Conservation (phyloP, 2,329 filamentous ascomycete genomes). For the Thielaviopsis cerberus region DNA sequence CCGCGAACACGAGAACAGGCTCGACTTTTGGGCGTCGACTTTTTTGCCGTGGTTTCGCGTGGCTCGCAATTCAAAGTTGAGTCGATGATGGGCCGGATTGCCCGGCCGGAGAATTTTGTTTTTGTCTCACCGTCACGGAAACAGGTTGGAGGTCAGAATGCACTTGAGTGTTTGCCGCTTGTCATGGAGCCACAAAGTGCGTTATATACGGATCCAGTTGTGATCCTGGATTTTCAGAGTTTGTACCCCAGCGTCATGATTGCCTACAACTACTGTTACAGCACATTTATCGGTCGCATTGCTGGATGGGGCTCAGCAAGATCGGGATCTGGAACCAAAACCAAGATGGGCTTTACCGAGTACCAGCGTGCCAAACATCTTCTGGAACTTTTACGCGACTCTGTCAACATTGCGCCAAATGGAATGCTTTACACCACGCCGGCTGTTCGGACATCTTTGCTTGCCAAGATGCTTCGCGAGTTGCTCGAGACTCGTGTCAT, state of each 20-base stretch:
- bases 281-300: slow-evolving; percentile 78
- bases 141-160: slow-evolving; percentile 86
- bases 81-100: slow-evolving; percentile 95
- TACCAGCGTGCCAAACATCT: slow-evolving; percentile 53
- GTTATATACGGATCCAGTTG: slow-evolving; percentile 74
- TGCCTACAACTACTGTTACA: slow-evolving; percentile 97
- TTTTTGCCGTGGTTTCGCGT: slow-evolving; percentile 85
- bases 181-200: slow-evolving; percentile 96
- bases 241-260: slow-evolving; percentile 97
- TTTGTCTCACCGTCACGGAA: slow-evolving; percentile 76
- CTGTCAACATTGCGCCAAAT: slow-evolving; percentile 86
- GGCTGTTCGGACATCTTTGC: slow-evolving; percentile 67
- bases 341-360: slow-evolving; percentile 47
- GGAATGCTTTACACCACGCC: slow-evolving; percentile 89
- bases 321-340: slow-evolving; percentile 38
- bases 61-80: slow-evolving; percentile 98
- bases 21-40: slow-evolving; percentile 79
- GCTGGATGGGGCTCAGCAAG: slow-evolving; percentile 62
- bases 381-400: slow-evolving; percentile 31
- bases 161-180: slow-evolving; percentile 77
- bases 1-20: slow-evolving; percentile 86
- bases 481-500: slow-evolving; percentile 92
- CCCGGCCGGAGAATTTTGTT: slow-evolving; percentile 88
- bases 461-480: slow-evolving; percentile 92
- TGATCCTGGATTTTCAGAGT: slow-evolving; percentile 91